Evolutionary conservation across 2,329 filamentous ascomycete genomes (phyloP).

Genomic region (Didymella sp.): DNA sequence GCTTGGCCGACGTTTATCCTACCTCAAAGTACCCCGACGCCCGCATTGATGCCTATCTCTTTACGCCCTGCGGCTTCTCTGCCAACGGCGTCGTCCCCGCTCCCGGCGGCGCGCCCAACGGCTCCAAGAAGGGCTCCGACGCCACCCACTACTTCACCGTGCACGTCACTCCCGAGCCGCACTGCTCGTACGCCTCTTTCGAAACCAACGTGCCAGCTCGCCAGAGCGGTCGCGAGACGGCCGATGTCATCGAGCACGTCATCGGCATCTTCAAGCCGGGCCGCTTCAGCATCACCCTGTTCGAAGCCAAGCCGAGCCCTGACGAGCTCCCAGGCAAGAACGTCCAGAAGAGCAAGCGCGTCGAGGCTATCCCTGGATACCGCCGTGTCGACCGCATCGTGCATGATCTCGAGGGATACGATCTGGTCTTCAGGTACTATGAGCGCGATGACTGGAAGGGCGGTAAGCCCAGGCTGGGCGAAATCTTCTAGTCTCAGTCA

Average conservation of each 20-base stretch:
- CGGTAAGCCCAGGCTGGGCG: slow-evolving; percentile 67
- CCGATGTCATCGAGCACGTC: slow-evolving; percentile 90
- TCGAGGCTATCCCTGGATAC: slow-evolving; percentile 86
- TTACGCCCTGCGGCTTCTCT: slow-evolving; percentile 95
- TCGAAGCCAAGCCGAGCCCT: slow-evolving; percentile 77
- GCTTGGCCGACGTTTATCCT: slow-evolving; percentile 88
- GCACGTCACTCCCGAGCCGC: slow-evolving; percentile 94
- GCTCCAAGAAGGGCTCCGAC: slow-evolving; percentile 50
- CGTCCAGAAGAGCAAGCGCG: slow-evolving; percentile 54
- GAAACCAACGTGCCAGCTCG: slow-evolving; percentile 95
- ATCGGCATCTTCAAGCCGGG: slow-evolving; percentile 96
- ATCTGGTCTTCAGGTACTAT: slow-evolving; percentile 95
- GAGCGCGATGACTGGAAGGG: slow-evolving; percentile 84
- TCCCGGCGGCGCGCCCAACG: slow-evolving; percentile 59
- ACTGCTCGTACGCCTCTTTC: slow-evolving; percentile 97
- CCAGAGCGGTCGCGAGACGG: slow-evolving; percentile 85
- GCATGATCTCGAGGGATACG: slow-evolving; percentile 96
- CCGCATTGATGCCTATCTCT: slow-evolving; percentile 93
- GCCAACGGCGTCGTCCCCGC: slow-evolving; percentile 95
- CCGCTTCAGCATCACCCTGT: slow-evolving; percentile 96
- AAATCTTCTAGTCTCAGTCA: slow-evolving; percentile 41
- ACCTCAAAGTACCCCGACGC: slow-evolving; percentile 87
- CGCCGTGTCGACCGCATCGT: slow-evolving; percentile 91
- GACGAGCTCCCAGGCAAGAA: slow-evolving; percentile 53
- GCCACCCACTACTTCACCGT: slow-evolving; percentile 90